phyloP scores from a whole-genome alignment of 306 rosid genomes.

The Lathyrus sativus region DNA sequence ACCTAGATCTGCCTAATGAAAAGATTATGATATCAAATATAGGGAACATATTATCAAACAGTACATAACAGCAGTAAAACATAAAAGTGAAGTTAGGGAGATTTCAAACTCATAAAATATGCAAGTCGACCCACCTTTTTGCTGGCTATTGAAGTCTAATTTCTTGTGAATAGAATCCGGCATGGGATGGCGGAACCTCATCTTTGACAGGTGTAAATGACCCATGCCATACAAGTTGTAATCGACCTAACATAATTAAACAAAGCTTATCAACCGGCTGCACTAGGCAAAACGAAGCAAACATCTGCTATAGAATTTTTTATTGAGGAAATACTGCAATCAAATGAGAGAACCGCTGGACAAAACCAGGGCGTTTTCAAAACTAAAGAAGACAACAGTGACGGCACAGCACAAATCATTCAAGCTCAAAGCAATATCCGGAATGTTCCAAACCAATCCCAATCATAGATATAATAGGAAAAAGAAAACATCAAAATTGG shows the following conservation, averaged over 20 bases:
- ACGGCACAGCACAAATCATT: neutral
- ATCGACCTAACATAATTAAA: constrained; percentile 47
- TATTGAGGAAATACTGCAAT: constrained; percentile 10
- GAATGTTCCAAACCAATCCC: constrained; percentile 22
- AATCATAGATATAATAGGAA: constrained; percentile 30
- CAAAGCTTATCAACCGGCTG: constrained; percentile 16
- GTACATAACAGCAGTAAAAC: constrained; percentile 14
- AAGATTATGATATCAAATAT: constrained; percentile 43
- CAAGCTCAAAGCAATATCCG: constrained; percentile 22
- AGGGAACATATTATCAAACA: constrained; percentile 16
- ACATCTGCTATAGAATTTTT: constrained; percentile 19
- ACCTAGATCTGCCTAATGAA: constrained; percentile 59
- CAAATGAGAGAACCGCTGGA: constrained; percentile 20
- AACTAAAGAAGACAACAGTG: constrained; percentile 13
- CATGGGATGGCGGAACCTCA: constrained; percentile 78
- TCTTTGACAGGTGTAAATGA: constrained; percentile 71
- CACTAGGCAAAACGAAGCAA: constrained; percentile 17
- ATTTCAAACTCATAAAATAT: constrained; percentile 46
- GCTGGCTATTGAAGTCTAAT: constrained; percentile 39
- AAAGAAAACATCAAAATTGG: constrained; percentile 22
- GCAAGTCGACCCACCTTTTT: constrained; percentile 45
- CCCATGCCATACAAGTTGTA: constrained; percentile 89
- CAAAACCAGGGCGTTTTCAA: constrained; percentile 23
- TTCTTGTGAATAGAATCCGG: constrained; percentile 53
- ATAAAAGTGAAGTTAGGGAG: constrained; percentile 18